Conservation (phyloP, 805 yeast genomes). For the Saccharomyces eubayanus region DNA sequence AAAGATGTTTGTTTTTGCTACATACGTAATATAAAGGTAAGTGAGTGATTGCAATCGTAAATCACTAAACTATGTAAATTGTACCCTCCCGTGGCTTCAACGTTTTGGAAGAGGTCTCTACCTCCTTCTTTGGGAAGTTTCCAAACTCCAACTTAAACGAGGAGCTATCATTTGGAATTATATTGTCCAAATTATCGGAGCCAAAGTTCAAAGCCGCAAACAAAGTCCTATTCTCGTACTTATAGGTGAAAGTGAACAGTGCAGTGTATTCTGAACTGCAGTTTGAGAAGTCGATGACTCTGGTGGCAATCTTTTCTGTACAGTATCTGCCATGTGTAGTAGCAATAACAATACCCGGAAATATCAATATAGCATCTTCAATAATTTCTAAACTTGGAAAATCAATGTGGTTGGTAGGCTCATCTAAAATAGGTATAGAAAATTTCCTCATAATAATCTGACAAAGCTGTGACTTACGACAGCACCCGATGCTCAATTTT, state of each 20-base stretch:
- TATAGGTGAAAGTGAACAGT: conserved; percentile 36
- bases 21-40: no score
- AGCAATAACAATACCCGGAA: conserved; percentile 13
- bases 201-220: conserved; percentile 38
- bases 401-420: conserved; percentile 15
- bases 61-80: conserved; percentile 22
- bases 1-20: no score
- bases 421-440: conserved; percentile 11
- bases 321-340: conserved; percentile 14
- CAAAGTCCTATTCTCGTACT: conserved; percentile 25
- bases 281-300: conserved; percentile 9
- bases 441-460: conserved; percentile 14
- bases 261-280: conserved; percentile 3
- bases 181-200: conserved; percentile 27
- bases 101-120: conserved; percentile 11
- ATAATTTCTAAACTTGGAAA: conserved; percentile 12
- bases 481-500: conserved; percentile 13
- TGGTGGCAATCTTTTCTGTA: conserved; percentile 11
- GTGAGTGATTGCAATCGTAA: no score
- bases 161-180: conserved; percentile 26
- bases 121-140: conserved; percentile 14
- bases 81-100: conserved; percentile 41
- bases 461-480: conserved; percentile 15
- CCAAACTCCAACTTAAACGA: conserved; percentile 30
- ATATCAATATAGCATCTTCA: conserved; percentile 11